Conservation (phyloP, 2,329 filamentous ascomycete genomes). For the Bimuria novae-zelandiae region DNA sequence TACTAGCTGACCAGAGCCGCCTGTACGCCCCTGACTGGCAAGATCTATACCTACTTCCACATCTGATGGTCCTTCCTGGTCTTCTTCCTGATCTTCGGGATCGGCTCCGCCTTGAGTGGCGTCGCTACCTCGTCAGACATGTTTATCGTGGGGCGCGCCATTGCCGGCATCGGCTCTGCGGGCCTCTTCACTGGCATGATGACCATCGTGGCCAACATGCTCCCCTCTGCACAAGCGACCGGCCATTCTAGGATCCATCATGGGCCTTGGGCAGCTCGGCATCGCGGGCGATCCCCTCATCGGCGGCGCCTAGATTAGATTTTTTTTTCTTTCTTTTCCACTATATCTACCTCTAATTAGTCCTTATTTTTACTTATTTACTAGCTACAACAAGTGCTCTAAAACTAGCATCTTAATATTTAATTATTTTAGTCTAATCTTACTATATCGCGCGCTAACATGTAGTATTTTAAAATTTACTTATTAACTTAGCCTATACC, state of each 20-base stretch:
- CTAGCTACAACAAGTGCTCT: too few relatives aligned
- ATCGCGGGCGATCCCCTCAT: slow-evolving; percentile 43
- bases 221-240: slow-evolving; percentile 6
- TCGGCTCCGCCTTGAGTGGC: slow-evolving; percentile 14
- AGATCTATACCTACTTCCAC: slow-evolving; percentile 50
- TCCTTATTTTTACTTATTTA: too few relatives aligned
- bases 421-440: too few relatives aligned
- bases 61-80: slow-evolving; percentile 42
- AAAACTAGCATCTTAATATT: too few relatives aligned
- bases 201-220: slow-evolving; percentile 13
- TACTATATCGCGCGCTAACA: too few relatives aligned
- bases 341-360: too few relatives aligned
- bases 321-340: too few relatives aligned
- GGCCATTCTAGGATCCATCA: slow-evolving; percentile 2
- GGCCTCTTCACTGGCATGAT: slow-evolving; percentile 17
- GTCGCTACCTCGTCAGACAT: slow-evolving; percentile 12
- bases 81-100: slow-evolving; percentile 15
- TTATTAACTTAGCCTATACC: too few relatives aligned
- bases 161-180: slow-evolving; percentile 12
- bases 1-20: slow-evolving; percentile 9
- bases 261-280: slow-evolving; percentile 4
- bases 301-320: slow-evolving; percentile 9
- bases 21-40: slow-evolving; percentile 38
- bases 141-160: slow-evolving; percentile 13
- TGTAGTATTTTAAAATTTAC: too few relatives aligned